A percentile compares a stretch with the other conserved stretches of the same genome.
These are phyloP conservation scores for Urostyla sp. DNA, from an alignment of 73 alveolate genomes.

Conservation along the genomic window DNA sequence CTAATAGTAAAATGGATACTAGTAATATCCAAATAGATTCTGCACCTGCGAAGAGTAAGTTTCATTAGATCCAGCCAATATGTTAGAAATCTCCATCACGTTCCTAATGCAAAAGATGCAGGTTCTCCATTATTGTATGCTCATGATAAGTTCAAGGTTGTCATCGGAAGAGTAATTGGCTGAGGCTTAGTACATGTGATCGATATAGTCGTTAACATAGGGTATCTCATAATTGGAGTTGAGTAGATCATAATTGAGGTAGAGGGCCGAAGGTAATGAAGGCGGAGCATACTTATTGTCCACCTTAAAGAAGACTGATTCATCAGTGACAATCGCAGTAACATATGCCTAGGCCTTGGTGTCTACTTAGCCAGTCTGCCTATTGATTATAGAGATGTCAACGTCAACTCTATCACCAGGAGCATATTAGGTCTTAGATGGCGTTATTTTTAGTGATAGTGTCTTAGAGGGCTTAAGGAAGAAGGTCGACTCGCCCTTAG, in stretches of 20 bases:
- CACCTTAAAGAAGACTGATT: neutral
- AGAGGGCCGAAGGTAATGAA: constrained; percentile 9
- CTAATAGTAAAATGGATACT: neutral
- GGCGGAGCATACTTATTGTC: constrained; percentile 8
- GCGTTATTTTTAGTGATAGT: neutral
- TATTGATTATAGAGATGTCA: neutral
- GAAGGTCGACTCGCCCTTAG: constrained; percentile 40
- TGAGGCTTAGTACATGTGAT: neutral
- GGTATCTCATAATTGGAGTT: neutral
- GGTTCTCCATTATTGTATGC: constrained; percentile 41
- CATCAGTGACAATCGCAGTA: constrained; percentile 11
- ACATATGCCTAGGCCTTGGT: neutral
- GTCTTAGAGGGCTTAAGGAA: constrained; percentile 10
- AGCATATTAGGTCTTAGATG: neutral
- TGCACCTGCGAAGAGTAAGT: no score
- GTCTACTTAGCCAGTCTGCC: neutral
- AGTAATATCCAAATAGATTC: no score
- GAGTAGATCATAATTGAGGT: neutral
- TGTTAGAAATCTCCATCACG: no score
- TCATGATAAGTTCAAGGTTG: constrained; percentile 18
- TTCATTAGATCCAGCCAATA: no score
- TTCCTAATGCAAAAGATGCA: no score
- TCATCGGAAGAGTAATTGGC: constrained; percentile 6
- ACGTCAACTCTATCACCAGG: constrained; percentile 26
- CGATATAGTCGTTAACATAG: neutral